Percentiles rank a stretch among this genome's conserved stretches.
These are phyloP conservation scores for Vigna nakashimae DNA, from an alignment of 306 rosid genomes.

Conservation along the genomic window DNA sequence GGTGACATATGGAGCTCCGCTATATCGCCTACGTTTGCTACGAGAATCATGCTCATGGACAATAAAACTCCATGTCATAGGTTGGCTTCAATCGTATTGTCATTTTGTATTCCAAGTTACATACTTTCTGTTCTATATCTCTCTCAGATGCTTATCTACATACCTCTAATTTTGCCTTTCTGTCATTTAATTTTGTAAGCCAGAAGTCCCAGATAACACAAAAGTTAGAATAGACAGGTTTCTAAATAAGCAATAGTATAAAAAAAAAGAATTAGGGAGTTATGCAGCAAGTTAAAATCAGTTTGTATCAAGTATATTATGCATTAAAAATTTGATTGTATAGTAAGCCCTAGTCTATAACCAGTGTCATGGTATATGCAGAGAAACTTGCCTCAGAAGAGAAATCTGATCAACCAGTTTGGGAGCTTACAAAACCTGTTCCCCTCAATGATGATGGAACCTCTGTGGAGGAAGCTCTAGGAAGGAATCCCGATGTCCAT, in stretches of 20 bases:
- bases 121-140: neutral
- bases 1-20: slow-evolving; percentile 91
- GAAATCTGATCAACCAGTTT: slow-evolving; percentile 52
- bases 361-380: slow-evolving; percentile 45
- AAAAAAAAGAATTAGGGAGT: too few species aligned
- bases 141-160: neutral
- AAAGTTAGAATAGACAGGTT: neutral
- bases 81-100: slow-evolving; percentile 53
- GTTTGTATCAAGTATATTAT: too few species aligned
- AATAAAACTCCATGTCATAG: slow-evolving; percentile 92
- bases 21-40: slow-evolving; percentile 66
- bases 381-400: slow-evolving; percentile 71
- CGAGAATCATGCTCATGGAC: slow-evolving; percentile 66
- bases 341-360: slow-evolving; percentile 1
- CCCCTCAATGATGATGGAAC: slow-evolving; percentile 70
- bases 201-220: neutral
- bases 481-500: slow-evolving; percentile 76
- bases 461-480: slow-evolving; percentile 67
- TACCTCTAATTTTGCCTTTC: slow-evolving; percentile 26
- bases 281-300: too few species aligned
- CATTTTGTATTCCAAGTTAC: slow-evolving; percentile 7
- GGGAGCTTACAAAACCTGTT: slow-evolving; percentile 83
- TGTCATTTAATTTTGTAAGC: slow-evolving; percentile 27
- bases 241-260: too few species aligned
- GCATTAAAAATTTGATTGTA: slow-evolving; percentile 28